Evolutionary conservation across 2,329 filamentous ascomycete genomes (phyloP).

Genomic region (Penicillium oxalicum): DNA sequence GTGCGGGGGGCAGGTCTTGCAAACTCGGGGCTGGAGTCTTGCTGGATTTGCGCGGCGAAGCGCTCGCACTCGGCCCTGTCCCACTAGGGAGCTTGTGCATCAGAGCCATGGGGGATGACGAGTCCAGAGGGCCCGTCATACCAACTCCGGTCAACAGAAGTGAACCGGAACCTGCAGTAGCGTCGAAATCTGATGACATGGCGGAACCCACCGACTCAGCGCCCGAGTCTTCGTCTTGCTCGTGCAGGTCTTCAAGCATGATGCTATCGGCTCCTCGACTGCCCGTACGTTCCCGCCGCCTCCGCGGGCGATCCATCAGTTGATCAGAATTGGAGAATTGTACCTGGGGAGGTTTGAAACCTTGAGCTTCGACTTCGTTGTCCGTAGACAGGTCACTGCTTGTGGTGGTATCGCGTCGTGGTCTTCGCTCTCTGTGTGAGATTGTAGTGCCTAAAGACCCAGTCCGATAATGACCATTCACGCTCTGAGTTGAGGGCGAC

Average conservation of each 20-base stretch:
- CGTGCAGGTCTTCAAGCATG: slow-evolving; percentile 30
- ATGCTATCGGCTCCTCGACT: slow-evolving; percentile 27
- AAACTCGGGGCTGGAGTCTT: slow-evolving; percentile 45
- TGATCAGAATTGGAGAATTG: slow-evolving; percentile 39
- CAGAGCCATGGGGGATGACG: slow-evolving; percentile 46
- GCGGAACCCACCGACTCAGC: slow-evolving; percentile 45
- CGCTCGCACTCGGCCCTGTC: slow-evolving; percentile 25
- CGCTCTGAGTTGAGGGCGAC: slow-evolving; percentile 49
- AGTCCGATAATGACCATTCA: slow-evolving; percentile 45
- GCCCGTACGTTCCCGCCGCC: slow-evolving; percentile 22
- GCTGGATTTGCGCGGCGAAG: slow-evolving; percentile 48
- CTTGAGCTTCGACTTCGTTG: slow-evolving; percentile 52
- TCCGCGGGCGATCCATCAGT: slow-evolving; percentile 29
- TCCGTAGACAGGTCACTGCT: slow-evolving; percentile 63
- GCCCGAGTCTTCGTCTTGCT: slow-evolving; percentile 43
- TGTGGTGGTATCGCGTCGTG: slow-evolving; percentile 57
- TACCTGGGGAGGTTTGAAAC: slow-evolving; percentile 50
- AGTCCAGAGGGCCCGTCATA: slow-evolving; percentile 39
- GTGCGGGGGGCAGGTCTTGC: slow-evolving; percentile 54
- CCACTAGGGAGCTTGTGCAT: slow-evolving; percentile 36
- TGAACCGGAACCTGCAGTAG: slow-evolving; percentile 51
- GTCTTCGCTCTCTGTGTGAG: slow-evolving; percentile 45
- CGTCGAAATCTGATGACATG: slow-evolving; percentile 51
- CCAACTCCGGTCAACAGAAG: slow-evolving; percentile 48
- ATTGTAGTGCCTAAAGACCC: slow-evolving; percentile 54